Evolutionary conservation across 1,139 yeast genomes (phyloP).

Genomic region (Candida pseudoviswanathii): DNA sequence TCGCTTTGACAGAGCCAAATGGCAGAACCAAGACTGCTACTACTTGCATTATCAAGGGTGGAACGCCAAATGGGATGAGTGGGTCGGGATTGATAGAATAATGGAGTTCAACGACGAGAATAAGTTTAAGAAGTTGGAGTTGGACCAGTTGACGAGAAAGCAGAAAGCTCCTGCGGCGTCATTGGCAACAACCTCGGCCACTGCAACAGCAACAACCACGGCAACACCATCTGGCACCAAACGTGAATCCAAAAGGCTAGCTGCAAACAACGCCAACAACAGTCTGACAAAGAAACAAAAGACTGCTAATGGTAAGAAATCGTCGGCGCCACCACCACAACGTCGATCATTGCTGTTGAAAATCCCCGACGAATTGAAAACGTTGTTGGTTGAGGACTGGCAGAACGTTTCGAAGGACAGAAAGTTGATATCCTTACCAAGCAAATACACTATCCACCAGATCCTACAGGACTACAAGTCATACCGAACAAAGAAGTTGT

Average conservation of each 20-base stretch:
- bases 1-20: slow-evolving; percentile 13
- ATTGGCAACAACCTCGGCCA: slow-evolving; percentile 3
- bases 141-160: slow-evolving; percentile 45
- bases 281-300: slow-evolving; percentile 3
- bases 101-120: slow-evolving; percentile 73
- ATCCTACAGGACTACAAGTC: slow-evolving; percentile 50
- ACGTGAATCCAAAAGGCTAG: neutral
- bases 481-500: slow-evolving; percentile 14
- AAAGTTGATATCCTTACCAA: slow-evolving; percentile 65
- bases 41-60: slow-evolving; percentile 92
- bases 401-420: slow-evolving; percentile 82
- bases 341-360: slow-evolving; percentile 17
- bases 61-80: slow-evolving; percentile 96
- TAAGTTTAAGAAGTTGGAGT: slow-evolving; percentile 64
- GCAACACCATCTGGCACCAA: neutral
- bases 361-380: slow-evolving; percentile 60
- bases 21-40: slow-evolving; percentile 32
- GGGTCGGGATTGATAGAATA: slow-evolving; percentile 78
- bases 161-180: slow-evolving; percentile 15
- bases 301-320: slow-evolving; percentile 2
- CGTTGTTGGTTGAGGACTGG: slow-evolving; percentile 88
- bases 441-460: slow-evolving; percentile 49
- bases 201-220: neutral
- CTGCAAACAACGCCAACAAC: neutral
- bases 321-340: slow-evolving; percentile 1